phyloP scores from a whole-genome alignment of 2,329 filamentous ascomycete species.

The Colletotrichum musae region DNA sequence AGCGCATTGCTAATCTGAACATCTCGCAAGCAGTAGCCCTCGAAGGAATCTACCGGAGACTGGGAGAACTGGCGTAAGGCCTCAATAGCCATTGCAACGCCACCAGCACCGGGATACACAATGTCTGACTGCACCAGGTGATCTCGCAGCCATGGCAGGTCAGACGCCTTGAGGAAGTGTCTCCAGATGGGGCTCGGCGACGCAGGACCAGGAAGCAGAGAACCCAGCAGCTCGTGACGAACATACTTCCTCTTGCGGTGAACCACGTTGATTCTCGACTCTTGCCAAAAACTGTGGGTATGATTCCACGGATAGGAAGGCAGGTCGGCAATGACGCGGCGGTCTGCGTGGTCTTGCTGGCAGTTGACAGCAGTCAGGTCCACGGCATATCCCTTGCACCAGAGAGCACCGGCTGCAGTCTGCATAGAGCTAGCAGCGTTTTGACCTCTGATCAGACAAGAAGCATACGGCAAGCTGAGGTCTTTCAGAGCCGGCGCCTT shows the following conservation, averaged over 20 bases:
- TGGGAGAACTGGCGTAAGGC: slow-evolving; percentile 31
- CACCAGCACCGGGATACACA: slow-evolving; percentile 56
- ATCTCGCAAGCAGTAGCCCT: slow-evolving; percentile 42
- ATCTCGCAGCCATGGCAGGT: slow-evolving; percentile 62
- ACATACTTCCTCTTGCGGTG: slow-evolving; percentile 27
- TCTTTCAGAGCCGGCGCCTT: slow-evolving; percentile 46
- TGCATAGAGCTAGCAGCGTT: slow-evolving; percentile 23
- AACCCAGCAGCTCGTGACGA: slow-evolving; percentile 36
- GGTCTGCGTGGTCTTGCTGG: slow-evolving; percentile 31
- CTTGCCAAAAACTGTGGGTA: slow-evolving; percentile 31
- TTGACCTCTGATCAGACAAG: slow-evolving; percentile 4
- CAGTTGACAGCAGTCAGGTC: slow-evolving; percentile 17
- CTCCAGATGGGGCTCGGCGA: slow-evolving; percentile 32
- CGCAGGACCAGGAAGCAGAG: slow-evolving; percentile 36
- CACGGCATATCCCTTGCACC: slow-evolving; percentile 15
- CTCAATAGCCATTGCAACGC: slow-evolving; percentile 48
- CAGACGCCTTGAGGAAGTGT: slow-evolving; percentile 44
- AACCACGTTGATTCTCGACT: slow-evolving; percentile 29
- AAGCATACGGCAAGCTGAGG: slow-evolving; percentile 3
- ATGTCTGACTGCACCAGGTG: slow-evolving; percentile 61
- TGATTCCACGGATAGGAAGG: slow-evolving; percentile 44
- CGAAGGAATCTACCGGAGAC: neutral
- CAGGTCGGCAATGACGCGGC: slow-evolving; percentile 34
- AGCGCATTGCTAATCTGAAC: slow-evolving; percentile 41
- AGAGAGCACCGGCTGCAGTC: slow-evolving; percentile 9